Evolutionary conservation across 2,329 filamentous ascomycete genomes (phyloP), one percentile per base, ranked within the genome.

Genomic region (Clarireedia sp.): DNA sequence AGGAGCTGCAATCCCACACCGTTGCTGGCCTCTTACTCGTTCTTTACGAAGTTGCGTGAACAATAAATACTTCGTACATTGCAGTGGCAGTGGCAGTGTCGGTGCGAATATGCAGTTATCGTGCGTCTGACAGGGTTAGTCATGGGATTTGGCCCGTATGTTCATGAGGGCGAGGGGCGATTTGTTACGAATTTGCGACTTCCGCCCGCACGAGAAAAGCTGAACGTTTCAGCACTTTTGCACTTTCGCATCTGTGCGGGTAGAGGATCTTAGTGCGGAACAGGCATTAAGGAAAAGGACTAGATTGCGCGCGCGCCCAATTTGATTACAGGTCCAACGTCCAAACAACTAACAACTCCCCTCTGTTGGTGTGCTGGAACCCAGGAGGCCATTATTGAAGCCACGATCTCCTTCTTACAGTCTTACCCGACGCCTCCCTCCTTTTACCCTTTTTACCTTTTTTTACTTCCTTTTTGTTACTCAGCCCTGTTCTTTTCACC

Each of bases 361-460:
- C 33, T 5, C 50, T 36, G 16, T 24, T 41, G 16, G 26, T 50
- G 19, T 14, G 26, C 48, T 41, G 38, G 8, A n/a, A 14, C 23
- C 36, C 41, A 14, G 41, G 21, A 23, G 17, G 12, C 21, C 9
- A 19, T 50, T 24, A 44, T 54, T 54, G 56, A 57, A 60, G 60
- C 60, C 62, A 62, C 62, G 26, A 55, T 49, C 47, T 26, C 26
- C 40, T 23, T 33, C 40, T 51, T 29, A 60, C 46, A 40, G 10
- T 41, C 36, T 46, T 23, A 44, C 44, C 16, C 36, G 37, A 23
- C 38, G 44, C 47, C 50, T 40, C 49, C 36, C 47, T 55, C 38
- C 17, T 21, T 23, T 26, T 26, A 26, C 24, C 24, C 24, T 26
- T 26, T 26, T 26, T 26, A 26, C 24, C 24, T 26, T 26, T 26